phyloP scores from a whole-genome alignment of 192 early-diverging fungal genomes.

The Chytriomyces hyalinus region DNA sequence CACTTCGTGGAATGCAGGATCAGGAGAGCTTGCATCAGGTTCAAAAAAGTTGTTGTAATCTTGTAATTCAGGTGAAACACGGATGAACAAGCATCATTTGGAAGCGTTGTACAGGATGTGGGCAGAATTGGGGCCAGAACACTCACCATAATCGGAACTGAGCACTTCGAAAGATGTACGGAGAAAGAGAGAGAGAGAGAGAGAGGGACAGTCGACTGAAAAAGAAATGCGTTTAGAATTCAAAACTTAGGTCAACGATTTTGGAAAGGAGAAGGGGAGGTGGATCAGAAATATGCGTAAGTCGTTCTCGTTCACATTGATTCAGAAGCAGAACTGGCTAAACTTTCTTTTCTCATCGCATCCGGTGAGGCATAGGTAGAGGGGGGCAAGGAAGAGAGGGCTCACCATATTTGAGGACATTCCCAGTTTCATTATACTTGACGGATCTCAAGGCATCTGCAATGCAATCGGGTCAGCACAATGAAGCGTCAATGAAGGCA shows the following conservation, averaged over 20 bases:
- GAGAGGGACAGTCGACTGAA: too few species aligned
- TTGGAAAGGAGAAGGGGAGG: not conserved
- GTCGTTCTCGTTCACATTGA: constrained; percentile 27
- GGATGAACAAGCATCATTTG: constrained; percentile 27
- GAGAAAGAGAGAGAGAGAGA: too few species aligned
- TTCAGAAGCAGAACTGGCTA: constrained; percentile 36
- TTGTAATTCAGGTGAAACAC: constrained; percentile 27
- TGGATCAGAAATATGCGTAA: constrained; percentile 31
- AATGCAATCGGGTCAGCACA: not conserved
- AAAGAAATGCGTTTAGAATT: too few species aligned
- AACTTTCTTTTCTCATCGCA: constrained; percentile 20
- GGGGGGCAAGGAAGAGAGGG: not conserved
- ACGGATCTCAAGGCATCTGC: too few species aligned
- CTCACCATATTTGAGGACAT: not conserved
- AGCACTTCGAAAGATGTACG: too few species aligned
- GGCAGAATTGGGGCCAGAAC: too few species aligned
- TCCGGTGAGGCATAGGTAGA: not conserved
- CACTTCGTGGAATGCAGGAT: too few species aligned
- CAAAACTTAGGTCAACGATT: too few species aligned
- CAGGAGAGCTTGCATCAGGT: constrained; percentile 4
- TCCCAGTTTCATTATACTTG: not conserved
- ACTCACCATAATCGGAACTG: too few species aligned
- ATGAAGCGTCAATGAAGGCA: not conserved
- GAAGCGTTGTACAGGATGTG: too few species aligned
- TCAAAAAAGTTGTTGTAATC: constrained; percentile 2